Conservation (phyloP, 305 asterid species). For the Fraxinus paxiana region DNA sequence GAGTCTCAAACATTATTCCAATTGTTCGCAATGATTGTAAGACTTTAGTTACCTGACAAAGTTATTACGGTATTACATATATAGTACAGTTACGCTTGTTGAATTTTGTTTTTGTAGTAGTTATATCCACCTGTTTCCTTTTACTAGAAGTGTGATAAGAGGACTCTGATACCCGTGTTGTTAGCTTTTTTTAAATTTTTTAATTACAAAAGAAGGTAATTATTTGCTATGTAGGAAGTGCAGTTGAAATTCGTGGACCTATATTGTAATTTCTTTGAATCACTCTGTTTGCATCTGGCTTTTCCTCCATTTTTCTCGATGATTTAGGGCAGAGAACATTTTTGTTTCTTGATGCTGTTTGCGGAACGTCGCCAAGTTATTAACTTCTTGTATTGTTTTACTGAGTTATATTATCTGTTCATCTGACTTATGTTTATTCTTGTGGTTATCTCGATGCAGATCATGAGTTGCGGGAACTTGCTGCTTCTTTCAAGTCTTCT, state of each 20-base stretch:
- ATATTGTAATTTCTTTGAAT: not conserved
- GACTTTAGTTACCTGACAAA: slow-evolving; percentile 26
- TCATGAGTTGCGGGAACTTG: slow-evolving; percentile 78
- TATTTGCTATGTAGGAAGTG: not conserved
- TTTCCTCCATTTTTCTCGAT: not conserved
- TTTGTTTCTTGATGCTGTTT: not conserved
- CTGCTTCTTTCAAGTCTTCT: slow-evolving; percentile 70
- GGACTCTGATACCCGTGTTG: slow-evolving; percentile 6
- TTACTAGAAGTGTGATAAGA: not conserved
- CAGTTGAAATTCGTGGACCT: not conserved
- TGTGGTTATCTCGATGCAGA: slow-evolving; percentile 51
- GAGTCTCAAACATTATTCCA: slow-evolving; percentile 82
- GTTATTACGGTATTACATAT: not conserved
- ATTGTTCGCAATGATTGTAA: slow-evolving; percentile 55
- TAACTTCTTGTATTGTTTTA: not conserved
- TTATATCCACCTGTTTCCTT: not conserved
- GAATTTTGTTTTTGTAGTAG: not conserved
- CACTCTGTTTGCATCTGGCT: not conserved
- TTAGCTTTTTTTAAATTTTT: not conserved
- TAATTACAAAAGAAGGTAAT: not conserved
- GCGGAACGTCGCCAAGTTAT: not conserved
- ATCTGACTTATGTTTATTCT: slow-evolving; percentile 2
- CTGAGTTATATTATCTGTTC: not conserved
- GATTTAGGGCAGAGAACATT: not conserved
- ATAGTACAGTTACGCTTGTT: not conserved